These are phyloP conservation scores for Phyllosticta paracitricarpa DNA, from an alignment of 2,329 filamentous ascomycete genomes.

Conservation along the genomic window DNA sequence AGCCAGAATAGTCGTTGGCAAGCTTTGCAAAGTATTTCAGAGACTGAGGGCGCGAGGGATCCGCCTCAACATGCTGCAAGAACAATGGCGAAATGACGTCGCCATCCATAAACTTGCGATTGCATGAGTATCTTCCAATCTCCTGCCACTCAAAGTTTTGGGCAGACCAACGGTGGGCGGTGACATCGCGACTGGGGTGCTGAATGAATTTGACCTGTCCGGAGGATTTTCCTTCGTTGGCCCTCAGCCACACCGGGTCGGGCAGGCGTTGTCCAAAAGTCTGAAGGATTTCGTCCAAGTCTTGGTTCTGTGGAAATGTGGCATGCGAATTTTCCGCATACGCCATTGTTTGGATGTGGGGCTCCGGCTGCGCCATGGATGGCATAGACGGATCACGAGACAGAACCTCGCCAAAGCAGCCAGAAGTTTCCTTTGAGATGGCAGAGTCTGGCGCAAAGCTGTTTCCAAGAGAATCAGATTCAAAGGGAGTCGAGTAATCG, in stretches of 20 bases:
- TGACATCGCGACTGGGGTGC: constrained; percentile 38
- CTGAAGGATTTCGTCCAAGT: constrained; percentile 20
- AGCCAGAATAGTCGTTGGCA: constrained; percentile 16
- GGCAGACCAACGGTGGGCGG: constrained; percentile 37
- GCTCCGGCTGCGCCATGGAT: not conserved
- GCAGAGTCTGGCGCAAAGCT: not conserved
- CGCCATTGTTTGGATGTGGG: not conserved
- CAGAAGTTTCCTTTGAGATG: not conserved
- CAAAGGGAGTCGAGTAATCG: not conserved
- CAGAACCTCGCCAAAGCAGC: not conserved
- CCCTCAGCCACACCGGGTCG: constrained; percentile 29
- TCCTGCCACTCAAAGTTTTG: constrained; percentile 34
- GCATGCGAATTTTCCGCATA: not conserved
- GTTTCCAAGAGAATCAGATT: not conserved
- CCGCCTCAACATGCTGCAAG: constrained; percentile 16
- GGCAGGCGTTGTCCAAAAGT: constrained; percentile 34
- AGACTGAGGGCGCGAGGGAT: constrained; percentile 21
- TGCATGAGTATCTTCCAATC: constrained; percentile 35
- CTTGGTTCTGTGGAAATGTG: not conserved
- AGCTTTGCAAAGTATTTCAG: constrained; percentile 34
- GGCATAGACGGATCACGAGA: not conserved
- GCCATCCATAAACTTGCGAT: constrained; percentile 33
- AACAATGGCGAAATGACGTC: not conserved
- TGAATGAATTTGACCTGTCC: constrained; percentile 37
- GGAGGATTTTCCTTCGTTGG: constrained; percentile 23